Evolutionary conservation across 2,329 filamentous ascomycete genomes (phyloP), one percentile per base, ranked within the genome.

Genomic region (Fusarium ambrosium): DNA sequence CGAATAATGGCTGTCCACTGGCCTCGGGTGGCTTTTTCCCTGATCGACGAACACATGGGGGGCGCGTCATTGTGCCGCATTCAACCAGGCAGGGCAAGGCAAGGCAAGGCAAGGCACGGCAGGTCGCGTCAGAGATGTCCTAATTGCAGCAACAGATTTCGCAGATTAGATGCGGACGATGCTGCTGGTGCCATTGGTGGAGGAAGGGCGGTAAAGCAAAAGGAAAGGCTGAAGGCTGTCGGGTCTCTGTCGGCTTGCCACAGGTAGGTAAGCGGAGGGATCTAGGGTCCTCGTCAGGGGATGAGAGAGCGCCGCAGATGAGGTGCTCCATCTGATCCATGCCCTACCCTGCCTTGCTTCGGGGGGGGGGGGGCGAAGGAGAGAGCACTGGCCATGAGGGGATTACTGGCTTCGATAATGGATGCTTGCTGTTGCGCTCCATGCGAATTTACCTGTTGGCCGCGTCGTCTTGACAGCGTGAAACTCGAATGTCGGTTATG

Each of bases 311-410:
- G 65, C 29, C 59, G 70, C n/a, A 69, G 69, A 66, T 70, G 71
- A 70, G 64, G 29, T 69, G 70, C 68, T 39, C 70, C 71, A 67
- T 70, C 62, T 39, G 58, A 58, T 60, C 34, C 64, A 61, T 39
- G 64, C 55, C 24, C 45, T 51, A 24, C 34, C 64, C 53, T 39
- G 64, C 55, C 24, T 24, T 51, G 45, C 51, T 61, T 45, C 27
- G 45, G 58, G 58, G 56, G 34, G 41, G 7, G 45, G 58, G 58
- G 56, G 34, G 41, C 37, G 56, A 61, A 48, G 51, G 27, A 27
- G 32, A 34, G 63, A 67, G 72, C 72, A 73, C 70, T 72, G 66
- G 62, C 66, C 66, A 75, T 75, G 72, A 73, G 72, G 53, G 56
- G 60, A 73, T 75, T 75, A 67, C 63, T 61, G 64, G 41, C 53